A percentile compares a stretch with the other conserved stretches of the same genome.
Conservation (phyloP, 2,329 filamentous ascomycete species). For the Ceratocystis variospora region DNA sequence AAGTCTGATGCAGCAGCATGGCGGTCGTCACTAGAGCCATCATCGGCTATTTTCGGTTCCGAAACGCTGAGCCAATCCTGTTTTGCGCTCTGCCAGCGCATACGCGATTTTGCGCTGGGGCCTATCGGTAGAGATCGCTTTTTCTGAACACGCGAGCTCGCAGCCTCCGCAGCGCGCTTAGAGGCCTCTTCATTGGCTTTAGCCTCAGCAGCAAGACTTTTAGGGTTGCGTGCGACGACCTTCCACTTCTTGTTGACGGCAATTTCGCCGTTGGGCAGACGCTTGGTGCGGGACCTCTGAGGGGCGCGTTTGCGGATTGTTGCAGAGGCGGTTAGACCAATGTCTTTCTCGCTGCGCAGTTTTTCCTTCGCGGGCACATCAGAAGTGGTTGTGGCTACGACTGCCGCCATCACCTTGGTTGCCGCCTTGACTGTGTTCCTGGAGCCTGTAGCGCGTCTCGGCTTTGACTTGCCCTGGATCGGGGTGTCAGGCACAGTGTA, state of each 20-base stretch:
- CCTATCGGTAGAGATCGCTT: background rate
- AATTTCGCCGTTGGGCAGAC: conserved; percentile 15
- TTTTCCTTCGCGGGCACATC: conserved; percentile 17
- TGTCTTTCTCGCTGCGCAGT: conserved; percentile 9
- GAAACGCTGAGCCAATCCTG: background rate
- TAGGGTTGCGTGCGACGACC: conserved; percentile 16
- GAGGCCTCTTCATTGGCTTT: conserved; percentile 16
- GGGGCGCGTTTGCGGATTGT: conserved; percentile 18
- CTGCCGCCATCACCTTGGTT: conserved; percentile 19
- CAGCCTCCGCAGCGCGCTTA: conserved; percentile 13
- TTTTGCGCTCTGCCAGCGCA: background rate
- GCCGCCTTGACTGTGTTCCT: conserved; percentile 18
- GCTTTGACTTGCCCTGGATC: conserved; percentile 16
- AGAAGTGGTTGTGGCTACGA: background rate
- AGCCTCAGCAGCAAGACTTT: conserved; percentile 15
- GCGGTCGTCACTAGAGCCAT: background rate
- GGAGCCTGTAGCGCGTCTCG: conserved; percentile 9
- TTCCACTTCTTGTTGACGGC: conserved; percentile 19
- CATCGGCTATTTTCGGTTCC: background rate
- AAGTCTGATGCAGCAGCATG: background rate
- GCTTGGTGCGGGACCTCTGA: conserved; percentile 13
- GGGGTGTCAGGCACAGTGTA: conserved; percentile 22
- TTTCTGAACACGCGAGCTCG: background rate
- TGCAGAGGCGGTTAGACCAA: conserved; percentile 14
- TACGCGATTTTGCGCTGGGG: background rate